Percentiles rank a stretch among this genome's conserved stretches.
Conservation (phyloP, 1,139 yeast genomes). For the Scheffersomyces titani region DNA sequence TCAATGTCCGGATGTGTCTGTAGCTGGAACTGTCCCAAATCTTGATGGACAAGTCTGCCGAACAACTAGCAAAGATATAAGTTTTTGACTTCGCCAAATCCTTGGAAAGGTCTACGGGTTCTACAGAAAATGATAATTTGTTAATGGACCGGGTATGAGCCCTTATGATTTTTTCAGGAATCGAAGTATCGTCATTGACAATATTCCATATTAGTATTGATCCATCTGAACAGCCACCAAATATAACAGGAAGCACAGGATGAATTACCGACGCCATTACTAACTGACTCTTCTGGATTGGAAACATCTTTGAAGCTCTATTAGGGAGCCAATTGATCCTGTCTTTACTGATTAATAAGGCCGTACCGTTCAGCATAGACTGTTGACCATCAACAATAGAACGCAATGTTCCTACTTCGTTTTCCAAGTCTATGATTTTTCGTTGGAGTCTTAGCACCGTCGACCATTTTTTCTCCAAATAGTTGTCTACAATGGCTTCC, state of each 20-base stretch:
- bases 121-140: slow-evolving; percentile 54
- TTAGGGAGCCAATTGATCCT: slow-evolving; percentile 73
- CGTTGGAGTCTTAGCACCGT: slow-evolving; percentile 81
- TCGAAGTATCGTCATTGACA: slow-evolving; percentile 53
- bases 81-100: slow-evolving; percentile 6
- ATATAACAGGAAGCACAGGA: slow-evolving; percentile 66
- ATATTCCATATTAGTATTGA: slow-evolving; percentile 72
- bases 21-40: slow-evolving; percentile 64
- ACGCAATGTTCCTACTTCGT: slow-evolving; percentile 43
- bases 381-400: slow-evolving; percentile 41
- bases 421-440: slow-evolving; percentile 60
- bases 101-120: slow-evolving; percentile 28
- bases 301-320: slow-evolving; percentile 48
- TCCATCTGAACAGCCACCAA: slow-evolving; percentile 77
- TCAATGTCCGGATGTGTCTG: slow-evolving; percentile 61
- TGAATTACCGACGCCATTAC: slow-evolving; percentile 71
- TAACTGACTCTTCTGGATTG: slow-evolving; percentile 57
- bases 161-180: slow-evolving; percentile 66
- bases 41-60: slow-evolving; percentile 73
- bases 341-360: slow-evolving; percentile 20
- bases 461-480: slow-evolving; percentile 86
- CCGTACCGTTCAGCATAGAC: slow-evolving; percentile 1
- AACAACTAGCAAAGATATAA: slow-evolving; percentile 56
- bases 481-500: slow-evolving; percentile 38
- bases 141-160: slow-evolving; percentile 81